Base-by-base conservation (phyloP, 257 asterid species). In the Petrea volubilis region DNA sequence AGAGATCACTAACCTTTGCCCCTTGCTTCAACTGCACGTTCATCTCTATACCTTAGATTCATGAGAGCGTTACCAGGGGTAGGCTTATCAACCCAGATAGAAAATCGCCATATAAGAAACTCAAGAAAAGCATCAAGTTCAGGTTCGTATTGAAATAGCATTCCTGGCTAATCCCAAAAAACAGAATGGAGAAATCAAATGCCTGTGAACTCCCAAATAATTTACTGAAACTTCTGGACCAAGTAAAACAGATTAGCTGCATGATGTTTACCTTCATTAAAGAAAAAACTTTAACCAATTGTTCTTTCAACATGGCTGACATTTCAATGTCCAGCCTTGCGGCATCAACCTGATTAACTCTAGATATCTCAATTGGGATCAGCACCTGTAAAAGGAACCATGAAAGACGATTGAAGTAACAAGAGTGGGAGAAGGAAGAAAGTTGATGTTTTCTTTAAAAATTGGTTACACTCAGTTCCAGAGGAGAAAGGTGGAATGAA, bases 71-170 rank as follows among this genome's bases (percentile, higher is more conserved):
- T 95, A 31, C 99, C 99, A 38, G 97, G 98, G 20, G 97, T 95
- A 74, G 99, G 98, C 83, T 95, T 92, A 80, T 95, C 98, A 34
- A 92, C 99, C 98, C 99, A 95, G 44, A 95, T 90, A 56, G 99
- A 95, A 80, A 95, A 92, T 58, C 99, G 67, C 98, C 99, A 95
- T 44, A 95, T 92, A 15, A 95, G 90, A 77, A 92, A 90, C 70
- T 92, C 96, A 28, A 95, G 96, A 75, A 95, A 90, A 43, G 97
- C 96, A 75, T 95, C 98, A 18, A 95, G 97, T 78, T 95, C 99
- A 10, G 96, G 88, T 70, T 95, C 99, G 79, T 88, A 95, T 76
- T 95, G 98, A 79, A 90, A 92, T 79, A 90, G 72, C 90, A 95
- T 86, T 83, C 99, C 97, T 88, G 97, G 99, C 99, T 92, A 90